A percentile compares a stretch with the other conserved stretches of the same genome.
phyloP scores from a whole-genome alignment of 371 early-diverging fungal species.

The Mucor mucedo region DNA sequence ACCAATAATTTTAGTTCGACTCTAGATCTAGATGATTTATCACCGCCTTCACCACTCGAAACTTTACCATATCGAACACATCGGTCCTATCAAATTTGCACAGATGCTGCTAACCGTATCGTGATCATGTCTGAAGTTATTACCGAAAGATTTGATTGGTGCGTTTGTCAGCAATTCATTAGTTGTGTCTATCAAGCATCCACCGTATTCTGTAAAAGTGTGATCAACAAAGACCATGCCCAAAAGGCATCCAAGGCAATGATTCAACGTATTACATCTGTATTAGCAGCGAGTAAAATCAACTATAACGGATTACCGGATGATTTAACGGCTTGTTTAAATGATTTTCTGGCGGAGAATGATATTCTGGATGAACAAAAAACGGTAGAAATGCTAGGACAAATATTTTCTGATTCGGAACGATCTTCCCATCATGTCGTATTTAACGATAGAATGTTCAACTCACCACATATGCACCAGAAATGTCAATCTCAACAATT shows the following conservation, averaged over 20 bases:
- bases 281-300: conserved; percentile 35
- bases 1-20: neutral
- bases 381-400: conserved; percentile 15
- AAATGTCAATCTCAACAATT: conserved; percentile 24
- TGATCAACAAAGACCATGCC: conserved; percentile 28
- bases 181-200: conserved; percentile 51
- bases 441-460: conserved; percentile 38
- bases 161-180: conserved; percentile 52
- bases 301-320: conserved; percentile 49
- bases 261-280: conserved; percentile 46
- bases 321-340: conserved; percentile 46
- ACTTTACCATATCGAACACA: conserved; percentile 27
- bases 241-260: conserved; percentile 32
- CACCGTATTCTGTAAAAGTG: conserved; percentile 47
- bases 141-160: conserved; percentile 45
- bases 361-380: conserved; percentile 14
- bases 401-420: conserved; percentile 23
- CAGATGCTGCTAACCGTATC: conserved; percentile 52
- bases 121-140: conserved; percentile 43
- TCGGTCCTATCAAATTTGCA: conserved; percentile 45
- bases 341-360: conserved; percentile 44
- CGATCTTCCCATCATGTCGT: neutral
- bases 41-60: conserved; percentile 11
- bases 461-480: conserved; percentile 37
- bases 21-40: neutral